Conservation (phyloP, 2,329 filamentous ascomycete genomes). For the Pseudogymnoascus sp. region DNA sequence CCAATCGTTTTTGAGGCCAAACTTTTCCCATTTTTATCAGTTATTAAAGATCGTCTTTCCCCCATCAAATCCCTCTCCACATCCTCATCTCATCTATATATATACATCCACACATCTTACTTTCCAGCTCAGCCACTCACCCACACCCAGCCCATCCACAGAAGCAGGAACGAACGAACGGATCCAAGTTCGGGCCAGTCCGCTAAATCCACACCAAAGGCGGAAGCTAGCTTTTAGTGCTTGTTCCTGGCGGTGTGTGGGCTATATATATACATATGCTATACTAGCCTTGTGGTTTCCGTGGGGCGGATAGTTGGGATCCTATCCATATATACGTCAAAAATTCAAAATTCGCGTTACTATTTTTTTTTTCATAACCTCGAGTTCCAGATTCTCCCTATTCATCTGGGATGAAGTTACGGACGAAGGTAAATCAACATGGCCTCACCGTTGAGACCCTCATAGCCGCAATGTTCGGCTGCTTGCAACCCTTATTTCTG, state of each 20-base stretch:
- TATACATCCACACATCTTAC: neutral
- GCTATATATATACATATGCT: neutral
- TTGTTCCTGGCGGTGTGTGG: neutral
- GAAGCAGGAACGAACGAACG: neutral
- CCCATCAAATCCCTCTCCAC: neutral
- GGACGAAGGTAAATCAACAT: too few species aligned
- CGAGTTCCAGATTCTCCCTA: neutral
- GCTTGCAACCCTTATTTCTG: too few species aligned
- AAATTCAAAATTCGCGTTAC: neutral
- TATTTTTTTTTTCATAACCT: neutral
- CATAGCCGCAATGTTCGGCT: too few species aligned
- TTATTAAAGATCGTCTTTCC: neutral
- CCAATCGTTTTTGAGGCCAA: neutral
- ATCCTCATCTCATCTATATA: neutral
- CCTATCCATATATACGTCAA: neutral
- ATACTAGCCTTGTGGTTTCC: neutral
- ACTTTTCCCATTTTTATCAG: neutral
- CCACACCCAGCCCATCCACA: neutral
- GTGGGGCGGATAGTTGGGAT: neutral
- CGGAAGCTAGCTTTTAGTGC: neutral
- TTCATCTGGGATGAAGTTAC: neutral
- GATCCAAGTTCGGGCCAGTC: neutral
- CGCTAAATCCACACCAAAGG: neutral
- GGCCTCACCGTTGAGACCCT: too few species aligned
- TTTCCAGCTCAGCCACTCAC: neutral